Percentiles rank a stretch among this genome's conserved stretches.
Evolutionary conservation across 1,139 yeast species (phyloP).

Genomic region (Scheffersomyces parashehatae): DNA sequence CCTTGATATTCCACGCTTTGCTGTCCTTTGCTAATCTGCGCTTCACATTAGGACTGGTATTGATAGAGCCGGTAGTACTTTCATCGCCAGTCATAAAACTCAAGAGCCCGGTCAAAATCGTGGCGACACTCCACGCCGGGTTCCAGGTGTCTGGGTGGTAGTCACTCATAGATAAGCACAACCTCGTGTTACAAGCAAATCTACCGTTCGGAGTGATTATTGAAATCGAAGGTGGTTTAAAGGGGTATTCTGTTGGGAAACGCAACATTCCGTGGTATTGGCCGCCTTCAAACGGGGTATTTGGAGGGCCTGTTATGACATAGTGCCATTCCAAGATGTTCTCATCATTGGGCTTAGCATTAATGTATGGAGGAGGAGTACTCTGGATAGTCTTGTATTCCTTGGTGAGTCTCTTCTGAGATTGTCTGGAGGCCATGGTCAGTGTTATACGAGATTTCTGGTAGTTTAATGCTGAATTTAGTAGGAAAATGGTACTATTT

Average conservation of each 20-base stretch:
- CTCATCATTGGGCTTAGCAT: slow-evolving; percentile 81
- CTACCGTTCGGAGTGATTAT: slow-evolving; percentile 89
- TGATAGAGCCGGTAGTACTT: slow-evolving; percentile 41
- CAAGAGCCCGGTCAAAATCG: slow-evolving; percentile 79
- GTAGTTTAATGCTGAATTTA: too few species aligned
- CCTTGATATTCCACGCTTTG: slow-evolving; percentile 61
- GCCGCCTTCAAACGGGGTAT: slow-evolving; percentile 81
- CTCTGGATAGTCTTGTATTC: slow-evolving; percentile 76
- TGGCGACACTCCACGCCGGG: slow-evolving; percentile 91
- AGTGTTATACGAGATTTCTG: too few species aligned
- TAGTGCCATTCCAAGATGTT: slow-evolving; percentile 63
- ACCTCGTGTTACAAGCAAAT: slow-evolving; percentile 72
- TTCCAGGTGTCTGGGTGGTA: slow-evolving; percentile 95
- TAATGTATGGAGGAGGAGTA: slow-evolving; percentile 78
- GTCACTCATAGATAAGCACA: slow-evolving; percentile 88
- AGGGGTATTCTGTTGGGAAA: slow-evolving; percentile 87
- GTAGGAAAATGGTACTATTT: too few species aligned
- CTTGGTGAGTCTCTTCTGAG: slow-evolving; percentile 59
- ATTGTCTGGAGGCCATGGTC: slow-evolving; percentile 51
- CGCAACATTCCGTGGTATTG: slow-evolving; percentile 86
- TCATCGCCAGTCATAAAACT: slow-evolving; percentile 77
- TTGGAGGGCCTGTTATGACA: slow-evolving; percentile 81
- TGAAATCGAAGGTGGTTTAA: slow-evolving; percentile 86
- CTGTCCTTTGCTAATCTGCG: slow-evolving; percentile 50
- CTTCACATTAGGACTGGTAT: slow-evolving; percentile 38